Percentiles rank a stretch among this genome's conserved stretches.
Evolutionary conservation across 129 eudicot genomes (phyloP).

Genomic region (Smallanthus sonchifolius): DNA sequence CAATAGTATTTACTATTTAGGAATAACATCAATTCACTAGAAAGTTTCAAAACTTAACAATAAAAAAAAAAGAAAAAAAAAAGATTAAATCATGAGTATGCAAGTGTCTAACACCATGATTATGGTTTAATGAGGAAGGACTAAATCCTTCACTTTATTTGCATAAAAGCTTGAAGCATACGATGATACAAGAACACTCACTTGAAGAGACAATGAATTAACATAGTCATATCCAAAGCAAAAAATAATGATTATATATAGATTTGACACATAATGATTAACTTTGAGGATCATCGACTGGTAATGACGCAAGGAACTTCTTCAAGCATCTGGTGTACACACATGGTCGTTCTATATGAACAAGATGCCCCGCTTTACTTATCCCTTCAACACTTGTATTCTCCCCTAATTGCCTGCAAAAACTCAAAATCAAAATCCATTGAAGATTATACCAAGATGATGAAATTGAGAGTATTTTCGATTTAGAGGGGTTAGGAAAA

Average conservation of each 20-base stretch:
- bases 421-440: background rate
- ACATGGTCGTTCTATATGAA: conserved; percentile 82
- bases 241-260: background rate
- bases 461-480: too few species aligned
- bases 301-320: conserved; percentile 60
- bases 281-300: conserved; percentile 31
- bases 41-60: too few species aligned
- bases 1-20: too few species aligned
- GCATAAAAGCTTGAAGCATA: background rate
- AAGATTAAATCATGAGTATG: too few species aligned
- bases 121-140: background rate
- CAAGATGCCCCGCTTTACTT: conserved; percentile 85
- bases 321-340: conserved; percentile 64
- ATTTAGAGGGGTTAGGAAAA: too few species aligned
- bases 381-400: conserved; percentile 59
- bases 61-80: too few species aligned
- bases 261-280: background rate
- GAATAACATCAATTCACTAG: too few species aligned
- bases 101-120: too few species aligned
- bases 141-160: conserved; percentile 10
- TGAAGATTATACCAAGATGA: background rate
- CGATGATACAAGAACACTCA: conserved; percentile 9
- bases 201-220: conserved; percentile 11
- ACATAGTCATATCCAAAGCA: conserved; percentile 1
- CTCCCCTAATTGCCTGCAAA: conserved; percentile 72